These are phyloP conservation scores for Haplosporangium gracile DNA, from an alignment of 192 early-diverging fungal species.

Conservation along the genomic window DNA sequence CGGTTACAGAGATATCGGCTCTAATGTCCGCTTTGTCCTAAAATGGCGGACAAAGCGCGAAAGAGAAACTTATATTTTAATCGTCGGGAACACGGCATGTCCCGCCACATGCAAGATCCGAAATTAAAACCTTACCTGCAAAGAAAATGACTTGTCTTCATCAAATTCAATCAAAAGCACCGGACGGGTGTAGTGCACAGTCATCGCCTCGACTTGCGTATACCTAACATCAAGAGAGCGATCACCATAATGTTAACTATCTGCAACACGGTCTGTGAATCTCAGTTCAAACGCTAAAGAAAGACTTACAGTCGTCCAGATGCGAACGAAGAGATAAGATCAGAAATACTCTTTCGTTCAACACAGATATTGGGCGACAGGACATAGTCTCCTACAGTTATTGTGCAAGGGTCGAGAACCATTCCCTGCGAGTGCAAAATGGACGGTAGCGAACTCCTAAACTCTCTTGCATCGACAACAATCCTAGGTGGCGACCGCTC, in stretches of 20 bases:
- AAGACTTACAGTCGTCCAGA: slow-evolving; percentile 82
- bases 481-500: slow-evolving; percentile 58
- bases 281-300: not conserved
- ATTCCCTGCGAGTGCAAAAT: slow-evolving; percentile 85
- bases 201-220: slow-evolving; percentile 93
- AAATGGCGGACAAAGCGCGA: slow-evolving; percentile 4
- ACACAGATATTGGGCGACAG: slow-evolving; percentile 88
- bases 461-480: slow-evolving; percentile 94
- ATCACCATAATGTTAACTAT: not conserved
- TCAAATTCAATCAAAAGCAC: slow-evolving; percentile 96
- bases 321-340: slow-evolving; percentile 87
- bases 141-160: slow-evolving; percentile 82
- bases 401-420: slow-evolving; percentile 82
- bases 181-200: slow-evolving; percentile 80
- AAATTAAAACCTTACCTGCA: slow-evolving; percentile 65
- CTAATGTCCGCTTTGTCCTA: slow-evolving; percentile 62
- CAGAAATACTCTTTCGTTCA: slow-evolving; percentile 92
- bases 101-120: not conserved
- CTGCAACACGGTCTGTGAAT: not conserved
- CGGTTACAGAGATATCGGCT: slow-evolving; percentile 67
- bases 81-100: not conserved
- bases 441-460: slow-evolving; percentile 90
- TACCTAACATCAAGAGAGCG: slow-evolving; percentile 55
- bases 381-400: slow-evolving; percentile 96
- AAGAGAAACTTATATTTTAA: slow-evolving; percentile 2